phyloP scores from a whole-genome alignment of 306 rosid genomes.

The Aeschynomene evenia region DNA sequence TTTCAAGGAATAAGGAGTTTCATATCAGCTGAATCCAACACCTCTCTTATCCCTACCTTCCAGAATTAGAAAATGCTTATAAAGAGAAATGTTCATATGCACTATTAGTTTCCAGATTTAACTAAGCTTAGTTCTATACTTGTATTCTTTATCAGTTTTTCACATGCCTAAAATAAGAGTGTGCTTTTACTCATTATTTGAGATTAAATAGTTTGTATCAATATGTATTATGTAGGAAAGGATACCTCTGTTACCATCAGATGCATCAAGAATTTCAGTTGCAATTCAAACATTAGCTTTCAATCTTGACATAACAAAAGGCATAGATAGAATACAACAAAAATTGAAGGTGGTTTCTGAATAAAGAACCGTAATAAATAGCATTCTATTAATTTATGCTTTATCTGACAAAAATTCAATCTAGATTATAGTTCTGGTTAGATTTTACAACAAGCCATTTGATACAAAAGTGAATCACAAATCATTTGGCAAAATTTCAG shows the following conservation, averaged over 20 bases:
- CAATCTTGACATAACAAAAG: neutral
- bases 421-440: neutral
- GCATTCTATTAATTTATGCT: neutral
- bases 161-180: neutral
- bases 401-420: neutral
- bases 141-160: neutral
- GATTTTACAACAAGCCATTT: neutral
- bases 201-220: neutral
- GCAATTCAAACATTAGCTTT: neutral
- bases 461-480: slow-evolving; percentile 17
- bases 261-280: neutral
- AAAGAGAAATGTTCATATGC: neutral
- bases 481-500: neutral
- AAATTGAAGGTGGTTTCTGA: neutral
- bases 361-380: neutral
- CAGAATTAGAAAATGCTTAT: neutral
- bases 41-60: neutral
- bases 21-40: neutral
- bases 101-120: neutral
- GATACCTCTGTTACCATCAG: neutral
- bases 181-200: neutral
- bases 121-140: neutral
- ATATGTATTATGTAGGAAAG: neutral
- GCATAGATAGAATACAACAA: neutral
- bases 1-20: neutral